Evolutionary conservation across 169 alveolate species (phyloP), one percentile per base, ranked within the genome.

Genomic region (Cryptosporidium muris): DNA sequence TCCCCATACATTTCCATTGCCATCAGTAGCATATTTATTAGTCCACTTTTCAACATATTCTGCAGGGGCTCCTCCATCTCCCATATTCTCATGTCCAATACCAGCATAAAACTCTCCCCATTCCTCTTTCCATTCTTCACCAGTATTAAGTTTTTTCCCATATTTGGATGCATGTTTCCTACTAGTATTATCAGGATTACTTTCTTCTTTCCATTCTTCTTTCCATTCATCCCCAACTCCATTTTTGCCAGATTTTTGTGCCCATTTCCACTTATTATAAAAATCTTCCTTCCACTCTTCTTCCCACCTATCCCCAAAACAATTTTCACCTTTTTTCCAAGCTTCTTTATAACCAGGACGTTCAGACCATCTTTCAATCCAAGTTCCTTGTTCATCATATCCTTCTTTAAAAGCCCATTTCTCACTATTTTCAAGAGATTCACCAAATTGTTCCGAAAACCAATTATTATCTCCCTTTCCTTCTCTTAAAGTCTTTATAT

Each of bases 231-330:
- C 85, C 12, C 85, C 85, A 47, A 74, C 9, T 34, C 45, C 60
- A 58, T 74, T 74, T 74, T 54, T 43, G 4, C 85, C 85, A 64
- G 74, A 58, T 16, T 74, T 74, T 38, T 58, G 36, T 25, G 85
- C 85, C 85, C 85, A 74, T 4, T 74, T 74, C 85, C 85, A 74
- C n/a, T 60, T 74, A 74, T 74, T 74, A 47, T 74, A 25, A 16
- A 58, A 74, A 16, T 74, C 85, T 37, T 74, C 85, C 48, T 74
- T 74, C 85, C 85, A 74, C 25, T 74, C 85, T n/a, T 74, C 85
- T 38, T 74, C 85, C 85, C 85, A 74, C 25, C 45, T 74, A 58
- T 74, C 85, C 2, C 85, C 85, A 36, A 58, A 34, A 7, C 66
- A 25, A 60, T 74, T 74, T 34, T 74, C 85, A 4, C 85, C 85